phyloP scores from a whole-genome alignment of 371 early-diverging fungal genomes.

The Synchytrium microbalum region DNA sequence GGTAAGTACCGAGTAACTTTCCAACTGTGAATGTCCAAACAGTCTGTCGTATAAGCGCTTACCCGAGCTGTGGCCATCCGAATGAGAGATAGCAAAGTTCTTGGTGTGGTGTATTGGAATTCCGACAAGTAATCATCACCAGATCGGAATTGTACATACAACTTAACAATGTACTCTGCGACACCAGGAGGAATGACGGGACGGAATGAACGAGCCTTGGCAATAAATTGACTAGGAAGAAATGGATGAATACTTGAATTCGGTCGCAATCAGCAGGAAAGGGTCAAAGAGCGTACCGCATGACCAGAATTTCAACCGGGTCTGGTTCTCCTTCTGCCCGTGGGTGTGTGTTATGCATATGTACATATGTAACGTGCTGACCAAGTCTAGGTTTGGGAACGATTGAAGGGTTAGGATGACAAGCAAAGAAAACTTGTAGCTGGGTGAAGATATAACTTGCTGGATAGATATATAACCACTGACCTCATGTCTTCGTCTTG shows the following conservation, averaged over 20 bases:
- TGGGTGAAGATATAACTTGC: not conserved
- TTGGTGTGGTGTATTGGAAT: conserved; percentile 62
- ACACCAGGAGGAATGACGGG: conserved; percentile 70
- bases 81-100: conserved; percentile 86
- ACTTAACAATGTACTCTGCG: conserved; percentile 76
- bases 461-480: not conserved
- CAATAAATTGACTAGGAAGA: conserved; percentile 67
- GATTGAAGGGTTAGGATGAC: too few relatives aligned
- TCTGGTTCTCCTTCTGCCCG: conserved; percentile 43
- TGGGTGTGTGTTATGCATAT: conserved; percentile 73
- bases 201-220: conserved; percentile 63
- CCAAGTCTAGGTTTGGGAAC: conserved; percentile 81
- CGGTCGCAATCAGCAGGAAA: not conserved
- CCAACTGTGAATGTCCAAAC: too few relatives aligned
- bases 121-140: conserved; percentile 51
- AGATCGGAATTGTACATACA: conserved; percentile 76
- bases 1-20: not conserved
- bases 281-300: conserved; percentile 37
- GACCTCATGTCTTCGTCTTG: not conserved
- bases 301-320: conserved; percentile 57
- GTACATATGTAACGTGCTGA: conserved; percentile 87
- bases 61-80: conserved; percentile 80
- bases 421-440: conserved; percentile 1
- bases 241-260: not conserved
- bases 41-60: too few relatives aligned